A percentile compares a stretch with the other conserved stretches of the same genome.
Evolutionary conservation across 805 yeast genomes (phyloP).

Genomic region (Candida palmyrensis): DNA sequence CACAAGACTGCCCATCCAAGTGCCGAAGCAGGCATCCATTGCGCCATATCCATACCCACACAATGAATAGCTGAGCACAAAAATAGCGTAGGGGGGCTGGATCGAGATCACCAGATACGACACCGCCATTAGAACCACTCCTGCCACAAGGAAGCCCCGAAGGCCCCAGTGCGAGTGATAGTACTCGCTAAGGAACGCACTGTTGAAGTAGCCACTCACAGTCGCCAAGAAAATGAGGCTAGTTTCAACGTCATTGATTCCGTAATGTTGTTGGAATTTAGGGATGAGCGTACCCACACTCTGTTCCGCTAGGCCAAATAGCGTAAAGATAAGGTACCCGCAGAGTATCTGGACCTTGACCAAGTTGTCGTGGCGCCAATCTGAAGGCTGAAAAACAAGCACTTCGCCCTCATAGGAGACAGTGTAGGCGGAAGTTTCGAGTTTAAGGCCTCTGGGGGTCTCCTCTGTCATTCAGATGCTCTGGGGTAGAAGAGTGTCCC

Average conservation of each 20-base stretch:
- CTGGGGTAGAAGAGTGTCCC: too few relatives aligned
- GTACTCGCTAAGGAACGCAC: slow-evolving; percentile 45
- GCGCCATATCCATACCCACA: slow-evolving; percentile 55
- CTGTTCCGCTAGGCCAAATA: slow-evolving; percentile 57
- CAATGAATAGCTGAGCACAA: slow-evolving; percentile 34
- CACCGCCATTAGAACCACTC: slow-evolving; percentile 26
- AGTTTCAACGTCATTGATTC: slow-evolving; percentile 42
- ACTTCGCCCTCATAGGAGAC: slow-evolving; percentile 22
- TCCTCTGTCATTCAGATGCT: too few relatives aligned
- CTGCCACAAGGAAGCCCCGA: slow-evolving; percentile 37
- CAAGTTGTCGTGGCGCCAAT: slow-evolving; percentile 31
- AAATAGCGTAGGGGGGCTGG: slow-evolving; percentile 37
- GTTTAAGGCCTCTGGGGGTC: too few relatives aligned
- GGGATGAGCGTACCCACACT: slow-evolving; percentile 58
- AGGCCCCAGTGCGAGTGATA: slow-evolving; percentile 44
- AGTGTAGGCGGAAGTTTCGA: too few relatives aligned
- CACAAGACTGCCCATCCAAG: slow-evolving; percentile 45
- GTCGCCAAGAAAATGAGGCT: slow-evolving; percentile 49
- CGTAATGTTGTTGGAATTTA: slow-evolving; percentile 41
- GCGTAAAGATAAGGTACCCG: slow-evolving; percentile 33
- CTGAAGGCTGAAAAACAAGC: slow-evolving; percentile 30
- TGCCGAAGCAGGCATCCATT: slow-evolving; percentile 50
- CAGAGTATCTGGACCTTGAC: slow-evolving; percentile 41
- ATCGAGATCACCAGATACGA: slow-evolving; percentile 35
- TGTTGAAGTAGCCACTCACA: slow-evolving; percentile 48